These are phyloP conservation scores for Chrysosporium queenslandicum DNA, from an alignment of 2,329 filamentous ascomycete genomes.

Conservation along the genomic window DNA sequence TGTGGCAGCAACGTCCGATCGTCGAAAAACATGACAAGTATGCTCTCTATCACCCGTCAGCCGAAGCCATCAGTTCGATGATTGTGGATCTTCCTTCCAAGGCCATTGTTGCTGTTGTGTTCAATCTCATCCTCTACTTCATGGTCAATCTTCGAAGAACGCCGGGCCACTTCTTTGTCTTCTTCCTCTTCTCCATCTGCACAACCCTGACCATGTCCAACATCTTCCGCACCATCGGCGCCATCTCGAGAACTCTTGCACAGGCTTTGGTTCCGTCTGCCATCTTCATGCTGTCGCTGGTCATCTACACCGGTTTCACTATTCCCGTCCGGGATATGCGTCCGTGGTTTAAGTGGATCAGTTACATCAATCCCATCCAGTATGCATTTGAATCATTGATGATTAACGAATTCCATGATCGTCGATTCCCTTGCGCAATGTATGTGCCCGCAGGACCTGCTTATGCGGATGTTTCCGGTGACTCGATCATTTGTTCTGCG, in stretches of 20 bases:
- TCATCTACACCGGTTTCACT: conserved; percentile 44
- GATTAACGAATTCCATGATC: conserved; percentile 68
- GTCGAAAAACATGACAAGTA: conserved; percentile 85
- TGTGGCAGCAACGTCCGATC: conserved; percentile 82
- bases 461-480: conserved; percentile 28
- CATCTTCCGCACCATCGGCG: conserved; percentile 72
- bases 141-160: conserved; percentile 70
- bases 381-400: conserved; percentile 75
- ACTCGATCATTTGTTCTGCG: conserved; percentile 43
- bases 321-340: conserved; percentile 51
- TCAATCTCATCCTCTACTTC: conserved; percentile 78
- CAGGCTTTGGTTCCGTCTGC: conserved; percentile 49
- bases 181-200: conserved; percentile 63
- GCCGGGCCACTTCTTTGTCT: conserved; percentile 73
- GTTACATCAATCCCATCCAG: conserved; percentile 66
- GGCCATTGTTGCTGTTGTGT: conserved; percentile 58
- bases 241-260: conserved; percentile 67
- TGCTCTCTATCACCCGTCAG: conserved; percentile 77
- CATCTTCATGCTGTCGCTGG: conserved; percentile 37
- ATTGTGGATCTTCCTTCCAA: conserved; percentile 79
- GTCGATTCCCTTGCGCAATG: conserved; percentile 47
- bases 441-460: conserved; percentile 36
- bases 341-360: conserved; percentile 79
- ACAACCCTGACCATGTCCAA: conserved; percentile 72
- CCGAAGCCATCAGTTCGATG: conserved; percentile 68